Percentiles rank a stretch among this genome's conserved stretches.
phyloP scores from a whole-genome alignment of 2,329 filamentous ascomycete species.

The Arthrobotrys pseudoclavata region DNA sequence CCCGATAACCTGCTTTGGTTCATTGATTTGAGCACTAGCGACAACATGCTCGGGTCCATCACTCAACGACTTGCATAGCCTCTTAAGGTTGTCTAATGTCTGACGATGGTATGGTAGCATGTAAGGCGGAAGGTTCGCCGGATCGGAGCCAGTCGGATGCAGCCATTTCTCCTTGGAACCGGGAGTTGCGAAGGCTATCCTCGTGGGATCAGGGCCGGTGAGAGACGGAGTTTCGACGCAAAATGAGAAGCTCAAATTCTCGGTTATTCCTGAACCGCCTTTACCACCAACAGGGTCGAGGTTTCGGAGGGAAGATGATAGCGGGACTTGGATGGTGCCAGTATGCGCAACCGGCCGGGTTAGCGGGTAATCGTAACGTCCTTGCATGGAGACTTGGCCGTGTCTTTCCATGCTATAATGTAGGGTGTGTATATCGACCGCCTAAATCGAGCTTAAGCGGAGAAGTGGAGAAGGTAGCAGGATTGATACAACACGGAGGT shows the following conservation, averaged over 20 bases:
- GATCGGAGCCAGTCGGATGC: slow-evolving; percentile 82
- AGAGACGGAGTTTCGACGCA: slow-evolving; percentile 97
- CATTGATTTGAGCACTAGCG: slow-evolving; percentile 84
- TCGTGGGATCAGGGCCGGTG: slow-evolving; percentile 90
- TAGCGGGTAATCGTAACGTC: slow-evolving; percentile 57
- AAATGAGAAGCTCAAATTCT: slow-evolving; percentile 87
- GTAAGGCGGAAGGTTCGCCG: slow-evolving; percentile 85
- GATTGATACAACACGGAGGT: slow-evolving; percentile 38
- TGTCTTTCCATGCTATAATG: slow-evolving; percentile 58
- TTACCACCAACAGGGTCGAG: slow-evolving; percentile 55
- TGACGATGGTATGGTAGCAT: slow-evolving; percentile 91
- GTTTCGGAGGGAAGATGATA: slow-evolving; percentile 54
- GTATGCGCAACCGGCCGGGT: slow-evolving; percentile 55
- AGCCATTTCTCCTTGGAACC: slow-evolving; percentile 93
- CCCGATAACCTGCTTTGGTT: slow-evolving; percentile 71
- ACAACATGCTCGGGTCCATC: slow-evolving; percentile 78
- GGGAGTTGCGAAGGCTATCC: slow-evolving; percentile 91
- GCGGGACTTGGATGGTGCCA: slow-evolving; percentile 53
- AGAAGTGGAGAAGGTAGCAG: slow-evolving; percentile 46
- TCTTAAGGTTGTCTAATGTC: slow-evolving; percentile 83
- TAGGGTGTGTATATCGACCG: slow-evolving; percentile 35
- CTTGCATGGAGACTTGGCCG: slow-evolving; percentile 58
- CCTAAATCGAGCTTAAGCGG: slow-evolving; percentile 45
- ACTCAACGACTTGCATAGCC: slow-evolving; percentile 85
- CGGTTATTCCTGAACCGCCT: slow-evolving; percentile 55